phyloP scores from a whole-genome alignment of 352 stramenopile genomes.

The Globisporangium uncinulatum region DNA sequence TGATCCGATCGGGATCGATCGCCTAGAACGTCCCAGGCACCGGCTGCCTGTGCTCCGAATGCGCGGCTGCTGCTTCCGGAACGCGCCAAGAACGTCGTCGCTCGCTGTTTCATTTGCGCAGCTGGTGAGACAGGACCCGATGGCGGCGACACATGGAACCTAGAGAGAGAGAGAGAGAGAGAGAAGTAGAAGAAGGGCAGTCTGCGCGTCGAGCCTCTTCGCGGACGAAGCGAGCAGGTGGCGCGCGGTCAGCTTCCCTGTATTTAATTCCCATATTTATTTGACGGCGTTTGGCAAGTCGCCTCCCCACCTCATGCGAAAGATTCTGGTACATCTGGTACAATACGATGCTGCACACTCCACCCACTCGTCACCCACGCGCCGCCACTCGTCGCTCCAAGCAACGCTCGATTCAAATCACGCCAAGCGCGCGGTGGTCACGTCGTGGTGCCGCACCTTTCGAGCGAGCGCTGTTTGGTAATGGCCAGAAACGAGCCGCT shows the following conservation, averaged over 20 bases:
- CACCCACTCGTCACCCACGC: not conserved
- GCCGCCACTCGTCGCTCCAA: not conserved
- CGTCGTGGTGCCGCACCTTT: not conserved
- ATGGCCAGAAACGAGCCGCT: slow-evolving; percentile 1
- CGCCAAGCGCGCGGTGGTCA: not conserved
- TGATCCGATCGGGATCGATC: not conserved
- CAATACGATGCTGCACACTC: no score
- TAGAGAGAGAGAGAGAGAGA: not conserved
- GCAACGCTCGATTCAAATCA: not conserved
- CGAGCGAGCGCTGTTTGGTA: not conserved
- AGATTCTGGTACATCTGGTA: no score
- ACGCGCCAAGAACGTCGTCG: not conserved
- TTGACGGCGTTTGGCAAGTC: not conserved
- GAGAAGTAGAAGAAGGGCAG: not conserved
- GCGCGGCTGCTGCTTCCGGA: not conserved
- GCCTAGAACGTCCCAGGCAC: not conserved
- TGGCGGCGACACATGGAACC: not conserved
- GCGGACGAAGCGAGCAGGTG: slow-evolving; percentile 3
- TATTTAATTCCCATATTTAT: slow-evolving; percentile 1
- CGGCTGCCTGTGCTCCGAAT: not conserved
- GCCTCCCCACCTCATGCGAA: no score
- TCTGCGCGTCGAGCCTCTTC: not conserved
- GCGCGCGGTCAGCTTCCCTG: not conserved
- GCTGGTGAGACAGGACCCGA: not conserved
- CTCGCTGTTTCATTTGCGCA: not conserved